Percentiles rank a stretch among this genome's conserved stretches.
Evolutionary conservation across 305 asterid species (phyloP).

Genomic region (Lippia alba): DNA sequence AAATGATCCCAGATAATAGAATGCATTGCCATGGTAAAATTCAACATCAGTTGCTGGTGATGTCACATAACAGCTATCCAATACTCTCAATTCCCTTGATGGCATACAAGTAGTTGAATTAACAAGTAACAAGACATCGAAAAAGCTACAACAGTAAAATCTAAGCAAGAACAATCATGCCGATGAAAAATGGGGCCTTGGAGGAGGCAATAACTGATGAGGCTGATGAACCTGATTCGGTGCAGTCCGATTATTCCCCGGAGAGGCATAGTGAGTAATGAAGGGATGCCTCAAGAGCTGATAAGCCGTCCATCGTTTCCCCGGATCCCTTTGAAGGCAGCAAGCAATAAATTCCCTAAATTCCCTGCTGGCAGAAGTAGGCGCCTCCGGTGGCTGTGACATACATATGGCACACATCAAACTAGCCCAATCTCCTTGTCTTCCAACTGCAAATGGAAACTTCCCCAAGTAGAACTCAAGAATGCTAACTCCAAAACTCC

Average conservation of each 20-base stretch:
- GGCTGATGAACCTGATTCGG: constrained; percentile 53
- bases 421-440: constrained; percentile 92
- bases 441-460: constrained; percentile 73
- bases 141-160: neutral
- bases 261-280: constrained; percentile 57
- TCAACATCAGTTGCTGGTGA: constrained; percentile 16
- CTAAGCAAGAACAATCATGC: constrained; percentile 45
- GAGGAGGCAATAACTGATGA: constrained; percentile 70
- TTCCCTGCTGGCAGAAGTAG: constrained; percentile 67
- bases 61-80: constrained; percentile 14
- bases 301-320: constrained; percentile 65
- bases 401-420: constrained; percentile 89
- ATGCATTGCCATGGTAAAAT: neutral
- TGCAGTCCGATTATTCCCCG: constrained; percentile 35
- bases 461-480: constrained; percentile 83
- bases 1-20: constrained; percentile 1
- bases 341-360: constrained; percentile 75
- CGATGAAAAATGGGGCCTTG: constrained; percentile 72
- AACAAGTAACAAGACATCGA: constrained; percentile 9
- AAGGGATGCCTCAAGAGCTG: constrained; percentile 80
- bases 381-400: constrained; percentile 91
- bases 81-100: constrained; percentile 11
- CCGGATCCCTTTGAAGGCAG: constrained; percentile 84
- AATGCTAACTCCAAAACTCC: constrained; percentile 94
- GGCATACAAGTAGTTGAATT: constrained; percentile 25